A percentile compares a stretch with the other conserved stretches of the same genome.
phyloP scores from a whole-genome alignment of 2,329 filamentous ascomycete genomes.

The Trichoderma sp. region DNA sequence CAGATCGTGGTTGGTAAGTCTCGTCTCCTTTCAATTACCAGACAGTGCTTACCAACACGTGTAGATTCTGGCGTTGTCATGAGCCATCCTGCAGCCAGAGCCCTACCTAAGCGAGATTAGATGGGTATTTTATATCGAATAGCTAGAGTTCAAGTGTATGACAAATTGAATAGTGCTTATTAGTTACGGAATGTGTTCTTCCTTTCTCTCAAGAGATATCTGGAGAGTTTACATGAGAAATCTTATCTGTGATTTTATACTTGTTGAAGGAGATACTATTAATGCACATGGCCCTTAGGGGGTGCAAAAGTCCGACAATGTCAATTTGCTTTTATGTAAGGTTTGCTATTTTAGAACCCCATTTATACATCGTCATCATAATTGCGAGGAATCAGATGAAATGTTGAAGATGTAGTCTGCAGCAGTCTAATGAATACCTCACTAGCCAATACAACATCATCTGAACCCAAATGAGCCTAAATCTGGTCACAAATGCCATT shows the following conservation, averaged over 20 bases:
- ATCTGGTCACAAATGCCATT: neutral
- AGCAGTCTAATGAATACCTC: neutral
- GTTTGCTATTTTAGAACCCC: too few species aligned
- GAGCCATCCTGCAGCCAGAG: neutral
- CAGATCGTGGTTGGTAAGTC: constrained; percentile 10
- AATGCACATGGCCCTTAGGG: too few species aligned
- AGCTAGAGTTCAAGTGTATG: neutral
- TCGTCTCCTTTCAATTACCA: too few species aligned
- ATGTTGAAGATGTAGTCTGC: neutral
- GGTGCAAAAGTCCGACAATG: too few species aligned
- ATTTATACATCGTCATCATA: too few species aligned
- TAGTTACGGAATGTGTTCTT: too few species aligned
- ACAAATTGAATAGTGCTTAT: neutral
- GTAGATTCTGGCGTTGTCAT: constrained; percentile 5
- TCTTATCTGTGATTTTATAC: too few species aligned
- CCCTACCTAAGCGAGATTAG: neutral
- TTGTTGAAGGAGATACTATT: too few species aligned
- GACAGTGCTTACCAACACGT: neutral
- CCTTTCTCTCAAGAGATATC: too few species aligned
- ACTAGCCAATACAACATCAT: neutral
- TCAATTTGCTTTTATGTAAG: too few species aligned
- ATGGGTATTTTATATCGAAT: neutral
- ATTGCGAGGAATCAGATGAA: too few species aligned
- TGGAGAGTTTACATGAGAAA: too few species aligned
- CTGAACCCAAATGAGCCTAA: neutral